A percentile compares a stretch with the other conserved stretches of the same genome.
Conservation (phyloP, 169 alveolate genomes). For the Perkinsus marinus region DNA sequence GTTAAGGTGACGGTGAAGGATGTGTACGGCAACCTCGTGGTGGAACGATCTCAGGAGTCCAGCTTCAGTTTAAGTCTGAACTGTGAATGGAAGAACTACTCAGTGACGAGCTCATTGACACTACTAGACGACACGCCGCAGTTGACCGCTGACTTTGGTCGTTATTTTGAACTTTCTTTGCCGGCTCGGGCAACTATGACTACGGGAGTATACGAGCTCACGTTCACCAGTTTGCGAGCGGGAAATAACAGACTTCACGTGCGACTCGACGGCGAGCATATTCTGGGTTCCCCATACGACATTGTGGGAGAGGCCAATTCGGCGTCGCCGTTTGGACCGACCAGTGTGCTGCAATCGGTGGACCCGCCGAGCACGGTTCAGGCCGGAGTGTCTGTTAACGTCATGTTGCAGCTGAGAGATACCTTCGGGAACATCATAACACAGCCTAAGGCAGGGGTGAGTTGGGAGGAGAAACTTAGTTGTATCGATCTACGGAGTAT, state of each 20-base stretch:
- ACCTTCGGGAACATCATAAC: slow-evolving; percentile 2
- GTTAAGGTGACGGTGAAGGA: background rate
- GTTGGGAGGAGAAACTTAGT: background rate
- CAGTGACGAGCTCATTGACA: background rate
- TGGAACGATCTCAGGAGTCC: background rate
- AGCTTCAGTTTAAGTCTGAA: background rate
- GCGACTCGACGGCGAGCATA: background rate
- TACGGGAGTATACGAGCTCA: background rate
- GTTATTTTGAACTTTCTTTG: background rate
- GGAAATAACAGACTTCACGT: background rate
- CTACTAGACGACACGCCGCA: background rate
- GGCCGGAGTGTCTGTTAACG: background rate
- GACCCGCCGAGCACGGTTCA: slow-evolving; percentile 2
- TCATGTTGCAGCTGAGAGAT: slow-evolving; percentile 4
- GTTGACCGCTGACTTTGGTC: background rate
- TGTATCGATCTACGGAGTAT: no score
- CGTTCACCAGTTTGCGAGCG: background rate
- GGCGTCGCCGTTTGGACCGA: background rate
- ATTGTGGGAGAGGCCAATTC: background rate
- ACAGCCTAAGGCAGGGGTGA: background rate
- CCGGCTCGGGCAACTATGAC: background rate
- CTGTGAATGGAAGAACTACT: background rate
- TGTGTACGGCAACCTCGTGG: background rate
- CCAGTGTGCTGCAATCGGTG: background rate
- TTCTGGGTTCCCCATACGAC: background rate